Evolutionary conservation across 345 rosid genomes (phyloP), one percentile per base, ranked within the genome.

Genomic region (Ceriops zippeliana): DNA sequence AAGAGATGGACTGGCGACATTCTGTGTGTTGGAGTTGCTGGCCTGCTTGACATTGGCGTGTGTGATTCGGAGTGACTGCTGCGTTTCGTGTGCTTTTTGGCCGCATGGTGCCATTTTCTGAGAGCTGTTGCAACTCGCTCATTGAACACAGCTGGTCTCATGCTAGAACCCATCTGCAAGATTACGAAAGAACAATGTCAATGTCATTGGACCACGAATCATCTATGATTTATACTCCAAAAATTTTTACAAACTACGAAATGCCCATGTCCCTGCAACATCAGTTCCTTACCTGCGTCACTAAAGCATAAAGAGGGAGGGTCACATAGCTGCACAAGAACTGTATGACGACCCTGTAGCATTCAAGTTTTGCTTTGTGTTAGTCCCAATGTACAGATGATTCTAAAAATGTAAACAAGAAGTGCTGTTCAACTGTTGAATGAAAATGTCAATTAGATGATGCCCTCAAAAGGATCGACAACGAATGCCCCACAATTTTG

Each of bases 291-390:
- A 56, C 59, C 30, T 56, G 99, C 15, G 97, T 95, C 58, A 95
- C 99, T 31, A 95, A 73, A 42, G 99, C 99, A 71, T 95, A 91
- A n/a, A 95, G 90, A 62, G 99, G 98, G 69, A 95, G 86, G 26
- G 97, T 91, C 75, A 95, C 90, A 61, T 95, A 95, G 70, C 99
- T 95, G 87, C 99, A 95, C 27, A 91, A 42, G 60, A 95, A 72
- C 75, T 91, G 98, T 73, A 86, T 83, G 51, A 87, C 6, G 54
- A 90, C 83, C 91, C 98, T 95, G 87, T 21, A 78, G 73, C 34
- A 62, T 20, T 31, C 53, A 10, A 21, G 13, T 56, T 56, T 24
- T 56, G 19, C 49, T 13, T 13, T 42, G 49, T 42, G 17, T 42
- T 42, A 42, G 49, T 42, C 15, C 19, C 49, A 42, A 13, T 2